A percentile compares a stretch with the other conserved stretches of the same genome.
Conservation (phyloP, 345 rosid genomes). For the Noccaea caerulescens region DNA sequence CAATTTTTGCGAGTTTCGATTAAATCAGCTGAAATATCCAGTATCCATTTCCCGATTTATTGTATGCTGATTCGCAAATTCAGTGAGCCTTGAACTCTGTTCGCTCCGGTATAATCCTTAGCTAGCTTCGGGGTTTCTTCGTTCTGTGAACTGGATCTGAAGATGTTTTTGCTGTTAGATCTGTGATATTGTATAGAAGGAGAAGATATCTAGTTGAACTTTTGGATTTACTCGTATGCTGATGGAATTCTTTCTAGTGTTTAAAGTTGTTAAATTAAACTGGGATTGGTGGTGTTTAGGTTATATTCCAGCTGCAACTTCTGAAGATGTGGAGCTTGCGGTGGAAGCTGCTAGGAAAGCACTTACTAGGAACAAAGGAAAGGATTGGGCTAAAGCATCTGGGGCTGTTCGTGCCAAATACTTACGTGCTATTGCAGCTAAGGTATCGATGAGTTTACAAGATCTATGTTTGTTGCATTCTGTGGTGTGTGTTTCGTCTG, state of each 20-base stretch:
- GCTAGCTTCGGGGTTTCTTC: too few species aligned
- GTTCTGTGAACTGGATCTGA: neutral
- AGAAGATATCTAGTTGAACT: conserved; percentile 9
- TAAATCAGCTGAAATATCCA: neutral
- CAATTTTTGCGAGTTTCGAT: neutral
- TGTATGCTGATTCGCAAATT: neutral
- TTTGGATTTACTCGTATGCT: neutral
- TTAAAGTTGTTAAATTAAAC: neutral
- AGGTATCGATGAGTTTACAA: conserved; percentile 48
- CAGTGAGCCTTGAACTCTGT: neutral
- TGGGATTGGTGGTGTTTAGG: conserved; percentile 54
- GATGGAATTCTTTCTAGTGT: neutral
- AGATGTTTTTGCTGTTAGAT: conserved; percentile 18
- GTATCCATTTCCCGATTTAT: neutral
- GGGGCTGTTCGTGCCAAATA: conserved; percentile 89
- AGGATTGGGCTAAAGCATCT: conserved; percentile 77
- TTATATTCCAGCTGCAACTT: conserved; percentile 90
- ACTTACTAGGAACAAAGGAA: conserved; percentile 70
- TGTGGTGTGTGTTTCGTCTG: neutral
- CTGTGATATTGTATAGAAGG: conserved; percentile 5
- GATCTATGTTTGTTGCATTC: neutral
- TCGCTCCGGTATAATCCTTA: neutral
- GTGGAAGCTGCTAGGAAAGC: conserved; percentile 88
- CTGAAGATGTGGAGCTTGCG: conserved; percentile 91
- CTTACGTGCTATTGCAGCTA: conserved; percentile 94